Base-by-base conservation (phyloP, 2,329 filamentous ascomycete species). In the Daldinia sp. region DNA sequence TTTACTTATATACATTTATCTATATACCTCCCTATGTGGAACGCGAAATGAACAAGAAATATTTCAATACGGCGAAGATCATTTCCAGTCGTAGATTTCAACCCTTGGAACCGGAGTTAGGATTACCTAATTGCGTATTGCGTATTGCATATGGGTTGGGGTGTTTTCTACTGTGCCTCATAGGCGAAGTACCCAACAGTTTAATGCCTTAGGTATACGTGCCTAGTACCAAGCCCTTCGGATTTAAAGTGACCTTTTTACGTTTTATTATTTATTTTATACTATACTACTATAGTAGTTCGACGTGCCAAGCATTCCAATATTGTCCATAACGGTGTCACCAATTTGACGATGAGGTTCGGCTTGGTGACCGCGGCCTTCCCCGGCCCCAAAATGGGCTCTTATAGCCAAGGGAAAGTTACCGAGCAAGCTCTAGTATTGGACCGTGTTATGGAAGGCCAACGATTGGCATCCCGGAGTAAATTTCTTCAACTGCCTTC, bases 1-100 rank as follows among this genome's bases (percentile, higher is more conserved):
- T 55, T 58, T 66, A 10, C 35, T 61, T 50, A 30, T 41, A 25
- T 63, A 32, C 37, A 43, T 59, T 45, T 23, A 30, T 47, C 37
- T 48, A 34, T 39, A 35, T 51, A 21, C 15, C 34, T 21, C 8
- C 39, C 39, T 10, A 43, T 13, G 9, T 4, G 39, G 39, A 43
- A 43, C 15, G 25, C 7, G 7, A 39, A 17, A 52, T 29, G 8
- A 48, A 30, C 19, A 48, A 29, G 45, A 48, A 30, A 48, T 30
- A 17, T 29, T 19, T 10, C 43, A 17, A 32, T 29, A 48, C 25
- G 25, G 6, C n/a, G 21, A 30, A 3, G 7, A 52, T 52, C 13
- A 17, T 19, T 23, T 25, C 21, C 10, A 39, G 30, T 35, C n/a
- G 32, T 19, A 48, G n/a, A 13, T 19, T 32, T 27, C 39, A 45